Conservation (phyloP, 768 basidiomycete species). For the Gautieria morchelliformis region DNA sequence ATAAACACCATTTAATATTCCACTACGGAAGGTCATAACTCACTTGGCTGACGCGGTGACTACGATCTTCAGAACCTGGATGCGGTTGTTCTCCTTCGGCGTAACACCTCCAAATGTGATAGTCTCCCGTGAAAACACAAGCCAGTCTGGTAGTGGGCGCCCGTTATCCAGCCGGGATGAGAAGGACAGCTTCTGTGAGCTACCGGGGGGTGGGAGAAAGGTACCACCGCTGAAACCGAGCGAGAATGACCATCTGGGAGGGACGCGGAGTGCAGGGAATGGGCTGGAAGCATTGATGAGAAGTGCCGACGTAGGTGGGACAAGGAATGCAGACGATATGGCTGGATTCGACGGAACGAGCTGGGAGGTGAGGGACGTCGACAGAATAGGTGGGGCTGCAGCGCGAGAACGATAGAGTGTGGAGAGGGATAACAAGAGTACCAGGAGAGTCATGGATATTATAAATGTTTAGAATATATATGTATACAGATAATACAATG, state of each 20-base stretch:
- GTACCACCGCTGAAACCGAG: conserved; percentile 70
- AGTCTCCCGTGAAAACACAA: conserved; percentile 54
- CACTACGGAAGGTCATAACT: conserved; percentile 36
- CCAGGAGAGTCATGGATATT: no score
- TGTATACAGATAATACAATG: not conserved
- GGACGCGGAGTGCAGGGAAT: conserved; percentile 56
- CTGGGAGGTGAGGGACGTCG: conserved; percentile 45
- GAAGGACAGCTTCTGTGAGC: conserved; percentile 42
- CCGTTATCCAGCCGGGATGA: conserved; percentile 55
- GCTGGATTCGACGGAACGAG: conserved; percentile 51
- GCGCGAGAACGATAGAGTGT: conserved; percentile 11
- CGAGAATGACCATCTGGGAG: conserved; percentile 81
- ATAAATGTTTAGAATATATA: not conserved
- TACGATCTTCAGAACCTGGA: conserved; percentile 38
- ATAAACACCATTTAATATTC: not conserved
- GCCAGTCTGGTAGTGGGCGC: conserved; percentile 65
- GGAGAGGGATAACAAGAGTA: conserved; percentile 13
- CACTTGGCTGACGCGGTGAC: conserved; percentile 64
- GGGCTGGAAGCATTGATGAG: conserved; percentile 23
- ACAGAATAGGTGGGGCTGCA: conserved; percentile 39
- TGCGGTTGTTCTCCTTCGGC: conserved; percentile 38
- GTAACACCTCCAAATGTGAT: conserved; percentile 75
- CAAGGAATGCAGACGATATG: conserved; percentile 67
- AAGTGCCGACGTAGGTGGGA: conserved; percentile 53
- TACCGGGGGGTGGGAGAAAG: conserved; percentile 28